Base-by-base conservation (phyloP, 257 asterid species). In the Hygrophila difformis region DNA sequence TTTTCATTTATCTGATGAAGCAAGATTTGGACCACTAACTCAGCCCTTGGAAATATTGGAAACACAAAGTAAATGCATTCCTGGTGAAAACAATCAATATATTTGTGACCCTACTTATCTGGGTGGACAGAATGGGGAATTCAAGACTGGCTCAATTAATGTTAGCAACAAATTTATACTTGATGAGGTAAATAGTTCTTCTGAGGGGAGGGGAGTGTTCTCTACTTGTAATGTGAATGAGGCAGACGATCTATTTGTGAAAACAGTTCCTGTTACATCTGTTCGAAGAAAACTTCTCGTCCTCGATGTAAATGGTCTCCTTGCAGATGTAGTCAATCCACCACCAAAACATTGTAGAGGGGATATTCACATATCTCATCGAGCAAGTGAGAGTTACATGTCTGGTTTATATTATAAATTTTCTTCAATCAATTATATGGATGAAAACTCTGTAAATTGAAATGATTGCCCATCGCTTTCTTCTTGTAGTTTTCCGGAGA, bases 231-330 rank as follows among this genome's bases (percentile, higher is more conserved):
- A 12, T 48, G 24, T 58, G 65, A 44, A 37, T 16, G 69, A 62
- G 56, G 65, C 54, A 34, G 57, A 40, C 13, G 19, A 47, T 26
- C 40, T 62, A 22, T 26, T 13, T 12, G 12, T 31, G 44, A 63
- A 65, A 42, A 52, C 41, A 43, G 48, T 35, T 49, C 31, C 57
- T 40, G 39, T 22, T 10, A 52, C 55, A 53, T 55, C 73, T 41
- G 5, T 39, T 36, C 70, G 51, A 65, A 70, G 74, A 61, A 89
- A 82, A 53, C 98, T 89, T 60, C 65, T 89, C 56, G 81, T 89
- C 60, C 96, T 89, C 59, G 98, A 85, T 63, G 61, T 89, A 33
- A 89, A 89, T 71, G 98, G 98, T 57, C 63, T 89, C 67, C 91
- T 85, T 53, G 96, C 93, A 12, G 63, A 75, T 64, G 65, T 89